phyloP scores from a whole-genome alignment of 164 flowering plant genomes.

The Santalum album region DNA sequence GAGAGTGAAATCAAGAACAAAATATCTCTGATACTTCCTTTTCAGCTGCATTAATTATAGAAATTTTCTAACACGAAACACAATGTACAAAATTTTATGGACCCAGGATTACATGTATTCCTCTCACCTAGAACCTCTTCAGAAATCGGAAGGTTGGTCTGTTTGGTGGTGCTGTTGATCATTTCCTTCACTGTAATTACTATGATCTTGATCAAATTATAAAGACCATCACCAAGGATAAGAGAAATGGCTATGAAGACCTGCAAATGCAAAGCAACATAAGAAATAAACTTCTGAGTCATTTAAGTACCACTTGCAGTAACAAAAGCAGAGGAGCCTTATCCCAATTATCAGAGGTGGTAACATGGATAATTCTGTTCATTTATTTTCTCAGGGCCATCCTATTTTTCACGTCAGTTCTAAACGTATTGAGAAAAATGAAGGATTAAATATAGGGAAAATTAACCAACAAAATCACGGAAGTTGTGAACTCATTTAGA shows the following conservation, averaged over 20 bases:
- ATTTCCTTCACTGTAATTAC: constrained; percentile 55
- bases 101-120: background rate
- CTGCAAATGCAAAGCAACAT: constrained; percentile 25
- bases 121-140: constrained; percentile 42
- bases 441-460: background rate
- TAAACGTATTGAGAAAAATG: too few relatives aligned
- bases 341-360: too few relatives aligned
- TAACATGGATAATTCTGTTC: too few relatives aligned
- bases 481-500: background rate
- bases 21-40: too few relatives aligned
- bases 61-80: background rate
- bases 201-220: constrained; percentile 88
- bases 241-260: constrained; percentile 87
- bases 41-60: too few relatives aligned
- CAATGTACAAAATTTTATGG: background rate
- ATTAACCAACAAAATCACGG: background rate
- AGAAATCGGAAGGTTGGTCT: constrained; percentile 45
- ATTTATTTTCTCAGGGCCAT: too few relatives aligned
- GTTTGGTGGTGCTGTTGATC: constrained; percentile 29
- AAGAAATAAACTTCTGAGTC: background rate
- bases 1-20: too few relatives aligned
- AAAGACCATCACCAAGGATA: constrained; percentile 93
- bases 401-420: too few relatives aligned
- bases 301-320: too few relatives aligned
- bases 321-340: too few relatives aligned